Percentiles rank a stretch among this genome's conserved stretches.
These are phyloP conservation scores for Alisma plantagoaquatica DNA, from an alignment of 106 monocot species.

Conservation along the genomic window DNA sequence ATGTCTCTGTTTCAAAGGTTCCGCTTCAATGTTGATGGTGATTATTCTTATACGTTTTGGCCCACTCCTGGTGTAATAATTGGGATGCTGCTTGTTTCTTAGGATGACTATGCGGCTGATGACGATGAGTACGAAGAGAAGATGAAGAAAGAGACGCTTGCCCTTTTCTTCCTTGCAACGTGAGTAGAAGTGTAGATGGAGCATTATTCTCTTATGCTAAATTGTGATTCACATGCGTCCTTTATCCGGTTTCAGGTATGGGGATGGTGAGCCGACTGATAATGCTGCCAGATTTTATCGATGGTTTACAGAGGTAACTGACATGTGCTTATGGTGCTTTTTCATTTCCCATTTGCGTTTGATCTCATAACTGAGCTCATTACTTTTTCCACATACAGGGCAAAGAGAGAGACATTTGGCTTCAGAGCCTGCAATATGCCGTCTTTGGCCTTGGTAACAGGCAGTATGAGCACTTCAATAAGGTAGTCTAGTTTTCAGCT, in stretches of 20 bases:
- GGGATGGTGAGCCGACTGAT: slow-evolving; percentile 97
- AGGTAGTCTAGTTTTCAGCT: too few relatives aligned
- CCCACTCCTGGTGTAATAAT: background rate
- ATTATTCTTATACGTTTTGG: background rate
- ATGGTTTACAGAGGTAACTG: slow-evolving; percentile 86
- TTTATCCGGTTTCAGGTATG: slow-evolving; percentile 87
- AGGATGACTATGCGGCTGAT: slow-evolving; percentile 27
- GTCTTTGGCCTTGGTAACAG: slow-evolving; percentile 93
- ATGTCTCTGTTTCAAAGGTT: too few relatives aligned
- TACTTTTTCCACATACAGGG: slow-evolving; percentile 32
- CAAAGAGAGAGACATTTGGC: slow-evolving; percentile 47
- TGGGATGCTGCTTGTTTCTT: background rate
- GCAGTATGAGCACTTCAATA: slow-evolving; percentile 98
- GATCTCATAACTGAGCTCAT: background rate
- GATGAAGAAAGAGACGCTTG: slow-evolving; percentile 13
- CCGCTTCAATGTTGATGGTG: too few relatives aligned
- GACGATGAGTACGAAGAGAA: slow-evolving; percentile 25
- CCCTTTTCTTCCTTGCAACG: slow-evolving; percentile 23
- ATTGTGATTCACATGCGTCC: background rate
- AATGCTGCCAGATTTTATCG: slow-evolving; percentile 94
- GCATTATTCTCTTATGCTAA: background rate
- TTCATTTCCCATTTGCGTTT: background rate
- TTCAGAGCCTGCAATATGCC: slow-evolving; percentile 62
- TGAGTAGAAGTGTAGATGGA: background rate
- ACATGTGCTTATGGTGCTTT: background rate